Evolutionary conservation across 768 basidiomycete species (phyloP), one percentile per base, ranked within the genome.

Genomic region (Hebeloma cylindrosporum): DNA sequence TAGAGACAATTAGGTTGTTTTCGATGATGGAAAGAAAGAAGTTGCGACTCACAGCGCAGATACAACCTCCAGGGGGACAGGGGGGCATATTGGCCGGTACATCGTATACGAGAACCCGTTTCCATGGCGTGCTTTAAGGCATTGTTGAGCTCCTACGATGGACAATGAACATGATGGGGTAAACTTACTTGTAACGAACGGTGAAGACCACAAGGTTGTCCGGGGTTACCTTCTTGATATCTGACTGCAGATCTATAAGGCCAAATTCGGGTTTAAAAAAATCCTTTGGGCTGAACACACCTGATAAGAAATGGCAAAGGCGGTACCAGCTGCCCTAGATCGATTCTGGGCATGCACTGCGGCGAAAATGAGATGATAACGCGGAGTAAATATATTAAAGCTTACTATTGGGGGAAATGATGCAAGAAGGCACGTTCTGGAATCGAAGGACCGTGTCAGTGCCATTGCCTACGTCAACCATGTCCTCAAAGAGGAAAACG

Each of bases 261-360:
- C 35, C 22, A 29, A 35, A 27, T 18, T 17, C 11, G 18, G 22
- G 17, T 26, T 32, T 43, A 40, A 39, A 34, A 22, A 11, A 18
- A 11, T 16, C 11, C 14, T 3, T n/a, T 11, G 6, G 36, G 8
- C 16, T 29, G 46, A 60, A 17, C 34, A 3, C 9, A 76, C 77
- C 38, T 69, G 55, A 52, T 80, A 80, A 13, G 77, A 69, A 44
- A 80, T 80, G 11, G 77, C 77, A 46, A 80, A 78, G 5, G 73
- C 77, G 26, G 77, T 76, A 2, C 78, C 78, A 34, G 78, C 75
- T 32, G 77, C 75, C 62, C 64, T 72, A 5, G 70, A 62, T 43
- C 73, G 60, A 50, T 78, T 77, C 48, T 77, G 74, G 3, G 77
- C 67, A 54, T 80, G 78, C 58, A 80, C 78, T 79, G 35, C 31